Evolutionary conservation across 192 early-diverging fungal genomes (phyloP), one percentile per base, ranked within the genome.

Genomic region (Linderina pennispora): DNA sequence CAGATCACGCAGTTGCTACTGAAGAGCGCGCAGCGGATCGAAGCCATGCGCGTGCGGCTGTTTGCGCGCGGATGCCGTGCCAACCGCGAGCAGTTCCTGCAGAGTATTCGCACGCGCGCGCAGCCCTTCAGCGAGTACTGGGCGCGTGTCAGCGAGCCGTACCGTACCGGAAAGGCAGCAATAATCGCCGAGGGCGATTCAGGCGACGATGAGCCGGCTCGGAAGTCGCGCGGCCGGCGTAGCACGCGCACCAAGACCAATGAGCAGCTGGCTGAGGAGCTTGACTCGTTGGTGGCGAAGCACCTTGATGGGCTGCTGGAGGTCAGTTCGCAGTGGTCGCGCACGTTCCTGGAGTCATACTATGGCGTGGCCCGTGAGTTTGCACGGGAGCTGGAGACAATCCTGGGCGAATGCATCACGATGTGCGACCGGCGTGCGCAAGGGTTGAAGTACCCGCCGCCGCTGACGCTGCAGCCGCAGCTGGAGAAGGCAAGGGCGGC

Each of bases 91-190:
- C 65, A 68, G 53, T 75, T 73, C 26, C 16, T 66, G 54, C 70
- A 74, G 53, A 66, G 56, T 5, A 66, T 74, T 43, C 62, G 61
- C 55, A 74, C 23, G 47, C 58, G 64, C 41, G 55, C 70, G 13
- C 57, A 56, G 62, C 57, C 78, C 8, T 80, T 83, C 40, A 48
- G 50, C 28, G 78, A 80, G 43, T 73, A 69, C 48, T 83, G 81
- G 81, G 33, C 55, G 1, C 60, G 54, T 13, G 57, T 53, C 26
- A 62, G 58, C 36, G 77, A 78, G 51, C 42, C 48, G 7, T 76
- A 60, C 54, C 62, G 71, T 31, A 61, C 47, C 13, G 40, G 50
- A 17, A 74, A 55, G 41, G 38, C 53, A 4, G 55, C 50, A 2
- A 56, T 37, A 40, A 46, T 40, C 36, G 24, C 37, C 2, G 43